A percentile compares a stretch with the other conserved stretches of the same genome.
These are phyloP conservation scores for Mycena belliarum DNA, from an alignment of 768 basidiomycete genomes.

Conservation along the genomic window DNA sequence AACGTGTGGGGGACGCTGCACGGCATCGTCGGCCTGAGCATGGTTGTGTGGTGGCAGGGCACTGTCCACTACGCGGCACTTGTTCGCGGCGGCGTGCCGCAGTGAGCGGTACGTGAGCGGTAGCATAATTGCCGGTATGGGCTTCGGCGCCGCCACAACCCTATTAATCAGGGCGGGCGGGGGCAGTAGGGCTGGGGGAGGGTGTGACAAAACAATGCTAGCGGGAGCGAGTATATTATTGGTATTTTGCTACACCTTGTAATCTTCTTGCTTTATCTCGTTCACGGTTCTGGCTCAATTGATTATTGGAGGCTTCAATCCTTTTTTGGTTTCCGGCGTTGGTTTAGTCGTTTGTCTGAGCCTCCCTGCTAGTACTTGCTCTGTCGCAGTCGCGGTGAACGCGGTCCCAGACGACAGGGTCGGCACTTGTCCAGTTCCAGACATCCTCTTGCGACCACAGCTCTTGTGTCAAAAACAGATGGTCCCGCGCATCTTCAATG, in stretches of 20 bases:
- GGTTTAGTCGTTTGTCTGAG: too few species aligned
- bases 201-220: not conserved
- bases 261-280: not conserved
- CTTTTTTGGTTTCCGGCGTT: too few species aligned
- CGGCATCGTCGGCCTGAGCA: slow-evolving; percentile 67
- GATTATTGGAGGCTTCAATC: too few species aligned
- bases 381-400: slow-evolving; percentile 39
- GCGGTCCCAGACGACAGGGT: slow-evolving; percentile 31
- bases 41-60: slow-evolving; percentile 83
- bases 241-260: slow-evolving; percentile 1
- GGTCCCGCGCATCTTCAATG: slow-evolving; percentile 47
- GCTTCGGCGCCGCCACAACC: too few species aligned
- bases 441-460: slow-evolving; percentile 44
- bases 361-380: too few species aligned
- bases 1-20: slow-evolving; percentile 71
- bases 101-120: not conserved
- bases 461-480: slow-evolving; percentile 45
- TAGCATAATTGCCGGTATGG: too few species aligned
- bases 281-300: not conserved
- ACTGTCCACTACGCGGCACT: slow-evolving; percentile 57
- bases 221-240: not conserved
- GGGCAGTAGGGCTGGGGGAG: too few species aligned
- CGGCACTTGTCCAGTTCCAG: slow-evolving; percentile 45
- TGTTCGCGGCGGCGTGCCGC: slow-evolving; percentile 32
- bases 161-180: too few species aligned